phyloP scores from a whole-genome alignment of 768 basidiomycete species.

The Russula compacta region DNA sequence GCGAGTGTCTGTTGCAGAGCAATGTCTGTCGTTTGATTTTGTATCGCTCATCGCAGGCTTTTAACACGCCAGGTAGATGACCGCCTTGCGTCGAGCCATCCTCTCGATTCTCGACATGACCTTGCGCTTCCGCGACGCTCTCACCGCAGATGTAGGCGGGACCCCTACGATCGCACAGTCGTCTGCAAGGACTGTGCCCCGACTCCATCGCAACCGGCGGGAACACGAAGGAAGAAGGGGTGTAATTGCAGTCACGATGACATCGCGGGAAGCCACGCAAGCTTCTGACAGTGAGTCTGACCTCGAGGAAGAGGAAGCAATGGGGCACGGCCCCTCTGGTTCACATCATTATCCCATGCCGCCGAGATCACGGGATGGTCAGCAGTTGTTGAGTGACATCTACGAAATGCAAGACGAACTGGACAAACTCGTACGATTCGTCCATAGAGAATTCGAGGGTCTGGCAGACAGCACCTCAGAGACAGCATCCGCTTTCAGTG shows the following conservation, averaged over 20 bases:
- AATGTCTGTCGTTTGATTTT: conserved; percentile 36
- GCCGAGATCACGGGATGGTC: conserved; percentile 34
- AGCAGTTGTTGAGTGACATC: conserved; percentile 40
- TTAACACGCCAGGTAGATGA: conserved; percentile 37
- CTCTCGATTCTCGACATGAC: conserved; percentile 66
- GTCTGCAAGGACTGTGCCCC: conserved; percentile 42
- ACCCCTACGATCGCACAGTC: conserved; percentile 47
- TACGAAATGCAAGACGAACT: conserved; percentile 62
- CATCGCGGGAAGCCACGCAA: conserved; percentile 26
- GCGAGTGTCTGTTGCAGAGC: conserved; percentile 52
- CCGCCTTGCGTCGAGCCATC: conserved; percentile 55
- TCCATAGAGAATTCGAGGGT: conserved; percentile 60
- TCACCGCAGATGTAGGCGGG: conserved; percentile 51
- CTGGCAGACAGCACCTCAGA: conserved; percentile 54
- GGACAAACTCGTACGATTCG: conserved; percentile 60
- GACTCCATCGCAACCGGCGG: conserved; percentile 54
- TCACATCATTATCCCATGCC: conserved; percentile 36
- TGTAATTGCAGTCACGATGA: conserved; percentile 51
- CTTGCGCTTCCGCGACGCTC: conserved; percentile 58
- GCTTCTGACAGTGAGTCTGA: conserved; percentile 37
- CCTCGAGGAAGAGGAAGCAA: conserved; percentile 22
- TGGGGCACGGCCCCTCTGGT: conserved; percentile 17
- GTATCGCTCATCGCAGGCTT: neutral
- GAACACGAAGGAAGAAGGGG: conserved; percentile 46
- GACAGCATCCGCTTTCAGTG: conserved; percentile 53